These are phyloP conservation scores for Croton laevigatus DNA, from an alignment of 441 rosid genomes.

Conservation along the genomic window DNA sequence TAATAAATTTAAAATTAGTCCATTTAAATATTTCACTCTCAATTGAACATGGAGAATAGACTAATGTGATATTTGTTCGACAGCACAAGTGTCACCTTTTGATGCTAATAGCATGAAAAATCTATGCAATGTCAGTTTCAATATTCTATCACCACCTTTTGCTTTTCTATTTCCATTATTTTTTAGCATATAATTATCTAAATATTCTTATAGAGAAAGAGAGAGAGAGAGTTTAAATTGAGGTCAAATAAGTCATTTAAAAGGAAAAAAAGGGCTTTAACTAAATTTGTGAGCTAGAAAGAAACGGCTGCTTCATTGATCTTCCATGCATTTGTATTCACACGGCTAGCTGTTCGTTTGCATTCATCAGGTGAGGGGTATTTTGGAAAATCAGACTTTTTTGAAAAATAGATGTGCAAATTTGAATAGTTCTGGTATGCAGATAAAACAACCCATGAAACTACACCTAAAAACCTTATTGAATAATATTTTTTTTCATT, in stretches of 20 bases:
- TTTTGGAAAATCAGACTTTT: background rate
- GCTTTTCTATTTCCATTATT: background rate
- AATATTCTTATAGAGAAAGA: background rate
- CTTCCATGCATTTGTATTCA: slow-evolving; percentile 23
- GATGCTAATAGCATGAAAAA: slow-evolving; percentile 7
- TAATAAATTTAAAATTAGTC: too few relatives aligned
- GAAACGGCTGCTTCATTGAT: slow-evolving; percentile 13
- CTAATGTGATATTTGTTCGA: background rate
- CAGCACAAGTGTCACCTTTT: slow-evolving; percentile 6
- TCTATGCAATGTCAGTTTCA: slow-evolving; percentile 5
- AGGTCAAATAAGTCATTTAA: slow-evolving; percentile 13
- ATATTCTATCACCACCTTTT: background rate
- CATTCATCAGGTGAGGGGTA: slow-evolving; percentile 11
- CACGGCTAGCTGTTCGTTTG: slow-evolving; percentile 22
- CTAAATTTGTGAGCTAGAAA: slow-evolving; percentile 15
- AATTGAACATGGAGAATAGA: background rate
- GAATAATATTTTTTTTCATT: background rate
- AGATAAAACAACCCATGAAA: slow-evolving; percentile 17
- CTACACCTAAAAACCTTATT: slow-evolving; percentile 3
- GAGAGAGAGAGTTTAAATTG: background rate
- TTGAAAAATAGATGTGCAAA: too few relatives aligned
- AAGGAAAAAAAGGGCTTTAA: background rate
- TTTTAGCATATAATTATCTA: background rate
- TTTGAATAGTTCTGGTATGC: too few relatives aligned
- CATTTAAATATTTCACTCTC: background rate